Conservation (phyloP, 73 alveolate genomes). For the Durusdinium trenchii region DNA sequence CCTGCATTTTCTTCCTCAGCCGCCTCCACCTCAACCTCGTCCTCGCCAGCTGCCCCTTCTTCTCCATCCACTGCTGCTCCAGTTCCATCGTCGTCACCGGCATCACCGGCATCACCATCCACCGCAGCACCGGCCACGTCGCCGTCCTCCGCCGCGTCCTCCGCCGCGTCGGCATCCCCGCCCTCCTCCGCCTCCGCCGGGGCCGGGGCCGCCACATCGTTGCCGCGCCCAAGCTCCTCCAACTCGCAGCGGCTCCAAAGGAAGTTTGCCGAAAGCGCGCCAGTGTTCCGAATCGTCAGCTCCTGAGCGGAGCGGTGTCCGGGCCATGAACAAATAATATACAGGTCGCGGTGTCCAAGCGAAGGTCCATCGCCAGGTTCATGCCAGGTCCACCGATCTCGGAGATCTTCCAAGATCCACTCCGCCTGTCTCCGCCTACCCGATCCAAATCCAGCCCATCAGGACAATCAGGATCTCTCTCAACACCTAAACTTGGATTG, state of each 20-base stretch:
- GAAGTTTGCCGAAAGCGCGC: slow-evolving; percentile 63
- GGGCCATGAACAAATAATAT: too few relatives aligned
- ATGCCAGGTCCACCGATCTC: too few relatives aligned
- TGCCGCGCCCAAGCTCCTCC: not conserved
- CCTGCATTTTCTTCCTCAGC: too few relatives aligned
- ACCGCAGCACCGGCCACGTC: not conserved
- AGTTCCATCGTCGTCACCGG: not conserved
- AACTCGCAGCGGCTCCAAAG: not conserved
- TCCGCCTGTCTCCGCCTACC: too few relatives aligned
- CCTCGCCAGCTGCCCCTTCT: not conserved
- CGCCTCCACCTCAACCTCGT: not conserved
- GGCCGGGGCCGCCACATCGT: not conserved
- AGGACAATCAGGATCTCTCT: too few relatives aligned
- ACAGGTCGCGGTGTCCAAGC: too few relatives aligned
- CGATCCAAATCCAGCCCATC: too few relatives aligned
- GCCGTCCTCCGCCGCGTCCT: not conserved
- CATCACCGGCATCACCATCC: slow-evolving; percentile 12
- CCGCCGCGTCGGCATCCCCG: not conserved
- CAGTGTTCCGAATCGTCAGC: slow-evolving; percentile 55
- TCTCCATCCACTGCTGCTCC: not conserved
- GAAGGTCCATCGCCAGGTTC: too few relatives aligned
- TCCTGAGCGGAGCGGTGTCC: not conserved
- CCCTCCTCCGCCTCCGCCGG: not conserved
- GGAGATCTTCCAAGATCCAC: too few relatives aligned
- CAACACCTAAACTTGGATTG: too few relatives aligned